A percentile compares a stretch with the other conserved stretches of the same genome.
These are phyloP conservation scores for Cicer chorassanicum DNA, from an alignment of 306 rosid species.

Conservation along the genomic window DNA sequence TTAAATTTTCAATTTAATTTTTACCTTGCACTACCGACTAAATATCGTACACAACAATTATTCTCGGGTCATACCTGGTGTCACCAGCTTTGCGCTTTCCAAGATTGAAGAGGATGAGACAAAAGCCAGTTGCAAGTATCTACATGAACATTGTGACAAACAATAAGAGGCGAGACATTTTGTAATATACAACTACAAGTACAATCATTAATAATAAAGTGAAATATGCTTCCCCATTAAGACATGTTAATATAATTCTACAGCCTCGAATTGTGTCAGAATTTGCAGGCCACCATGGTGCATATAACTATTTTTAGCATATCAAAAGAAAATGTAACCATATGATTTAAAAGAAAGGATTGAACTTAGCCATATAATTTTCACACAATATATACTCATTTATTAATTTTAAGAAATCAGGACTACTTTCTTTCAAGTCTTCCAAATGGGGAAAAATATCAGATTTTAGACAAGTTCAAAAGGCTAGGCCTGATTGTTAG, in stretches of 20 bases:
- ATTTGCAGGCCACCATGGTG: constrained; percentile 10
- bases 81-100: constrained; percentile 90
- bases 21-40: constrained; percentile 24
- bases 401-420: constrained; percentile 3
- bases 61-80: constrained; percentile 62
- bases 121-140: constrained; percentile 86
- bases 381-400: not conserved
- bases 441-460: not conserved
- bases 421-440: constrained; percentile 10
- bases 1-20: constrained; percentile 41
- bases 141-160: constrained; percentile 46
- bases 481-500: constrained; percentile 30
- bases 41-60: constrained; percentile 21
- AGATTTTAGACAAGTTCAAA: constrained; percentile 19
- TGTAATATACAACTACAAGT: constrained; percentile 3
- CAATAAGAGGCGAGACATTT: constrained; percentile 24
- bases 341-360: constrained; percentile 17
- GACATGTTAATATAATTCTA: constrained; percentile 36
- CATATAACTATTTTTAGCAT: constrained; percentile 14
- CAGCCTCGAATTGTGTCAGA: constrained; percentile 8
- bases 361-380: constrained; percentile 25
- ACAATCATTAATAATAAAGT: not conserved
- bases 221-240: not conserved
- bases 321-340: constrained; percentile 22
- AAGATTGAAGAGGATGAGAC: constrained; percentile 80